Percentiles rank a stretch among this genome's conserved stretches.
Evolutionary conservation across 352 stramenopile species (phyloP).

Genomic region (Saprolegnia diclina): DNA sequence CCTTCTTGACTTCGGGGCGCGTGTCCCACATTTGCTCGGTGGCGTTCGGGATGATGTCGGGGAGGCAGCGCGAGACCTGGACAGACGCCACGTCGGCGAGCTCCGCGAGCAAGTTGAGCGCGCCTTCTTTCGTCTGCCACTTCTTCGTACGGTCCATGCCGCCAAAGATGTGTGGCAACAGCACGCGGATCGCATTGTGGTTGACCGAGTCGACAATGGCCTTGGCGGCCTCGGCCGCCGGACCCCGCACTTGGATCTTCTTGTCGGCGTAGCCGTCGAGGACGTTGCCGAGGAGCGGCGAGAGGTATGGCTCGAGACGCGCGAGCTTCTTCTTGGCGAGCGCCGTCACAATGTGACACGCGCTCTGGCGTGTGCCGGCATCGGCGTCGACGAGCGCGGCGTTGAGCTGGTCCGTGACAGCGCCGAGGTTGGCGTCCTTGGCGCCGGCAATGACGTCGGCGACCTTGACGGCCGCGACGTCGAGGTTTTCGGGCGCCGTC

Average conservation of each 20-base stretch:
- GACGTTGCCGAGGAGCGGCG: slow-evolving; percentile 59
- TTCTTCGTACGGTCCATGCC: slow-evolving; percentile 83
- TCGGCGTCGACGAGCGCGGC: slow-evolving; percentile 48
- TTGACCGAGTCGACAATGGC: slow-evolving; percentile 78
- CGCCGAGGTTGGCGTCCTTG: slow-evolving; percentile 63
- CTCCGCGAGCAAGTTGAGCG: slow-evolving; percentile 91
- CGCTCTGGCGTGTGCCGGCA: slow-evolving; percentile 61
- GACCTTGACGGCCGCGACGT: slow-evolving; percentile 79
- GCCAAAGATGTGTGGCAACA: slow-evolving; percentile 91
- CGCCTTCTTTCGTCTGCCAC: slow-evolving; percentile 96
- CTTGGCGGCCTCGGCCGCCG: slow-evolving; percentile 66
- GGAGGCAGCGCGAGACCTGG: slow-evolving; percentile 92
- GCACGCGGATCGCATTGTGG: slow-evolving; percentile 79
- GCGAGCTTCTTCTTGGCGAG: slow-evolving; percentile 83
- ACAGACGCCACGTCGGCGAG: slow-evolving; percentile 91
- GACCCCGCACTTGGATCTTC: slow-evolving; percentile 62
- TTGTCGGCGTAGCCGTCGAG: slow-evolving; percentile 82
- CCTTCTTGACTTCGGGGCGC: slow-evolving; percentile 96
- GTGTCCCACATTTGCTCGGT: slow-evolving; percentile 99
- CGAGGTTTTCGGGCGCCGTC: slow-evolving; percentile 56
- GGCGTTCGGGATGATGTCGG: slow-evolving; percentile 95
- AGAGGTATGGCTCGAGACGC: slow-evolving; percentile 69
- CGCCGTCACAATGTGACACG: slow-evolving; percentile 70
- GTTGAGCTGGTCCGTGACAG: slow-evolving; percentile 64
- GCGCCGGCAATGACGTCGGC: slow-evolving; percentile 71